A percentile compares a stretch with the other conserved stretches of the same genome.
These are phyloP conservation scores for Lactuca sativa DNA, from an alignment of 129 eudicot species.

Conservation along the genomic window DNA sequence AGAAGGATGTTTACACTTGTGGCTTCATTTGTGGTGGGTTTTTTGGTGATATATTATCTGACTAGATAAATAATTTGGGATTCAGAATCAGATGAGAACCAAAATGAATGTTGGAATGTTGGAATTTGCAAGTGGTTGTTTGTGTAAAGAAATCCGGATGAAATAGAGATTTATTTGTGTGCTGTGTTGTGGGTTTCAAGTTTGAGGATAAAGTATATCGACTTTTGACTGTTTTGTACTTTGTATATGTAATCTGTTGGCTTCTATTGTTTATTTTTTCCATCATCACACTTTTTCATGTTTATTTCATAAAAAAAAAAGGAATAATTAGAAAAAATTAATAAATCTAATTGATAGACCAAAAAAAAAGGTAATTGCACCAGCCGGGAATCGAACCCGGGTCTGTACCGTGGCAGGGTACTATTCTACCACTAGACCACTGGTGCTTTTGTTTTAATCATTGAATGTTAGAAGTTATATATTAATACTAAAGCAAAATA, in stretches of 20 bases:
- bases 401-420: conserved; percentile 99
- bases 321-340: background rate
- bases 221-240: conserved; percentile 12
- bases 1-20: conserved; percentile 71
- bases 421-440: conserved; percentile 99
- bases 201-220: conserved; percentile 3
- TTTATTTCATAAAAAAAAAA: too few relatives aligned
- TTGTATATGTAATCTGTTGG: too few relatives aligned
- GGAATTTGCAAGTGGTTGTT: conserved; percentile 19
- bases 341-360: too few relatives aligned
- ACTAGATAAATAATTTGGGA: conserved; percentile 46
- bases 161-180: conserved; percentile 18
- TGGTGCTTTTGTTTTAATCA: conserved; percentile 45
- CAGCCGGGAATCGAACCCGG: conserved; percentile 99
- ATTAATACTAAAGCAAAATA: too few relatives aligned
- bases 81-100: background rate
- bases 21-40: conserved; percentile 77
- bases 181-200: conserved; percentile 4
- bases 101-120: conserved; percentile 11
- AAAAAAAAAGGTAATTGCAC: conserved; percentile 37
- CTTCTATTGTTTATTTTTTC: background rate
- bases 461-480: background rate
- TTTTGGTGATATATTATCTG: conserved; percentile 78
- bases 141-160: conserved; percentile 32
- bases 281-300: background rate